phyloP scores from a whole-genome alignment of 208 protist genomes.

The Angomonas desouzai region DNA sequence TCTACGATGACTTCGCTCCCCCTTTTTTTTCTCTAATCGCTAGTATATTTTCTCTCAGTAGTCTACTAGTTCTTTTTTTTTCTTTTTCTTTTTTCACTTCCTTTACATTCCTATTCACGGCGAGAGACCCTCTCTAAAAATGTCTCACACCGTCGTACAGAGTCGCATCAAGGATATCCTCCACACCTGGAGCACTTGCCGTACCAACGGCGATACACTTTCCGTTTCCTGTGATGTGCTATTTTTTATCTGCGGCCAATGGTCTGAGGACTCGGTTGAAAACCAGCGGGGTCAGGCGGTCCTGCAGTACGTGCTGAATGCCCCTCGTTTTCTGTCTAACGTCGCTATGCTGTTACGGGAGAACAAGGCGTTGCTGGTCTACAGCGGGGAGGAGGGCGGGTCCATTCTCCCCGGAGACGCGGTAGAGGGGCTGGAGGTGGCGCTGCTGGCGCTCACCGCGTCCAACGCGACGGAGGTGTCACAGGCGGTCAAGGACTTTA shows the following conservation, averaged over 20 bases:
- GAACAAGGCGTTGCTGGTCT: conserved; percentile 35
- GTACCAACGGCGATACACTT: not conserved
- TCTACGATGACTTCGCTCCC: not conserved
- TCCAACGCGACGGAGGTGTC: conserved; percentile 13
- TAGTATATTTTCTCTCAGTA: not conserved
- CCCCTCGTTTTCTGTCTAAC: conserved; percentile 38
- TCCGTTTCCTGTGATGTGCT: conserved; percentile 25
- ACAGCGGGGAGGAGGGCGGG: conserved; percentile 15
- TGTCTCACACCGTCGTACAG: not conserved
- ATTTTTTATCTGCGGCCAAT: conserved; percentile 56
- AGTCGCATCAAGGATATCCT: conserved; percentile 1
- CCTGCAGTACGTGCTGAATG: conserved; percentile 73
- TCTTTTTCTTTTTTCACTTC: conserved; percentile 3
- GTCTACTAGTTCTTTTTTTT: conserved; percentile 1
- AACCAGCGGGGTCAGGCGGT: conserved; percentile 82
- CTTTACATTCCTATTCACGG: not conserved
- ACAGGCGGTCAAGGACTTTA: not conserved
- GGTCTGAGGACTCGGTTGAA: conserved; percentile 59
- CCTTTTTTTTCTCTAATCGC: no score
- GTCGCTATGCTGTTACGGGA: conserved; percentile 45
- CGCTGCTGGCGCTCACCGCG: conserved; percentile 16
- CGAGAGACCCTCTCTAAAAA: not conserved
- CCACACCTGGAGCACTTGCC: not conserved
- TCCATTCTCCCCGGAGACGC: conserved; percentile 14
- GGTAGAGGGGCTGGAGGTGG: conserved; percentile 15